phyloP scores from a whole-genome alignment of 2,329 filamentous ascomycete genomes.

The Fusarium phyllophilum region DNA sequence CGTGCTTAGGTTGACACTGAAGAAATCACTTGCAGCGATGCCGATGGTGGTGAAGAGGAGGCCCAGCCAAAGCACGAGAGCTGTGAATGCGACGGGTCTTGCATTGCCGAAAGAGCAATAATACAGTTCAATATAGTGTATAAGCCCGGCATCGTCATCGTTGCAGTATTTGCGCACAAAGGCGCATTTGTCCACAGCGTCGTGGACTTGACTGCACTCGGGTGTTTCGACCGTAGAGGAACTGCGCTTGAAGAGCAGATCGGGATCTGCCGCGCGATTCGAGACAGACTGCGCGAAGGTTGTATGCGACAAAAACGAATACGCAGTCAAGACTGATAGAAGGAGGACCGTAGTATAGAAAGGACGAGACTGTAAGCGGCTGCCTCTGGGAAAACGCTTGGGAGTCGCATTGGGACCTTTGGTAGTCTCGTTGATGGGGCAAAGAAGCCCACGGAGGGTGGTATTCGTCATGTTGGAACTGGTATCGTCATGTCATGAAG shows the following conservation, averaged over 20 bases:
- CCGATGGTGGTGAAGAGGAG: slow-evolving; percentile 96
- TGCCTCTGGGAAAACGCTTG: slow-evolving; percentile 43
- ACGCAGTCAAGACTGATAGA: slow-evolving; percentile 58
- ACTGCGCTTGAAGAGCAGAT: slow-evolving; percentile 42
- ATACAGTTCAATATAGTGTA: slow-evolving; percentile 90
- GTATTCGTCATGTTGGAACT: slow-evolving; percentile 27
- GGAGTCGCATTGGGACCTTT: slow-evolving; percentile 11
- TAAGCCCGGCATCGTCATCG: slow-evolving; percentile 88
- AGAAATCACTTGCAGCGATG: slow-evolving; percentile 97
- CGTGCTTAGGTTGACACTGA: slow-evolving; percentile 95
- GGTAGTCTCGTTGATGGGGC: slow-evolving; percentile 8
- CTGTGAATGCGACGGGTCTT: slow-evolving; percentile 79
- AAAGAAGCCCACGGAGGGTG: slow-evolving; percentile 10
- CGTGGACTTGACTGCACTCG: slow-evolving; percentile 83
- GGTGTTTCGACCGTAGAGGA: slow-evolving; percentile 41
- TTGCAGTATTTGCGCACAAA: slow-evolving; percentile 85
- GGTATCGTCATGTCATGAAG: slow-evolving; percentile 41
- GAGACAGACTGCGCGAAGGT: slow-evolving; percentile 22
- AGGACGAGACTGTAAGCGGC: slow-evolving; percentile 57
- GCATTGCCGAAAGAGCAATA: slow-evolving; percentile 80
- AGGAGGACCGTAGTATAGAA: slow-evolving; percentile 61
- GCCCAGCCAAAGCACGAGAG: slow-evolving; percentile 84
- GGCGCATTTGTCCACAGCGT: slow-evolving; percentile 82
- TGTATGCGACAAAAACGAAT: slow-evolving; percentile 53
- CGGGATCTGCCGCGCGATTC: slow-evolving; percentile 6